phyloP scores from a whole-genome alignment of 495 filamentous ascomycete genomes.

The Oleoguttula mirabilis region DNA sequence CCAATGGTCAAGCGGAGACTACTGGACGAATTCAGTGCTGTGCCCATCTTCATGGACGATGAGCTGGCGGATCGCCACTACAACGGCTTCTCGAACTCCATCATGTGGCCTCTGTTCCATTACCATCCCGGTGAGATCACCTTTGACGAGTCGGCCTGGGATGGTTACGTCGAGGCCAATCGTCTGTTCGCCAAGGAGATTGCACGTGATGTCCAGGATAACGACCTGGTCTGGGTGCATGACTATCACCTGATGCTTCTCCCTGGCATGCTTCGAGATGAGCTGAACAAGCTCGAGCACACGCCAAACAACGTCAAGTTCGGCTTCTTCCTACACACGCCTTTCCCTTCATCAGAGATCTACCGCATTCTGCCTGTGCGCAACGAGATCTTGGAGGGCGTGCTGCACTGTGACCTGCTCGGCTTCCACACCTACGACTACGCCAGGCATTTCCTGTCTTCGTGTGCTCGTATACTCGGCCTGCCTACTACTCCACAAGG shows the following conservation, averaged over 20 bases:
- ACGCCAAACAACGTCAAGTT: conserved; percentile 62
- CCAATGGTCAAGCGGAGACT: conserved; percentile 30
- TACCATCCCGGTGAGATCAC: conserved; percentile 90
- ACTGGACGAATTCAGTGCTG: conserved; percentile 37
- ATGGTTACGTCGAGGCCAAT: conserved; percentile 78
- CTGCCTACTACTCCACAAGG: conserved; percentile 72
- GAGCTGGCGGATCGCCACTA: conserved; percentile 46
- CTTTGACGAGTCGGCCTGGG: conserved; percentile 79
- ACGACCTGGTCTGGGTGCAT: conserved; percentile 87
- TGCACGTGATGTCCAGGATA: conserved; percentile 56
- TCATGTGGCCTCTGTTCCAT: conserved; percentile 92
- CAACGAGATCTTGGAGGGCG: conserved; percentile 64
- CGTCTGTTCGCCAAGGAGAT: conserved; percentile 71
- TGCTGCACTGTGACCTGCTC: conserved; percentile 74
- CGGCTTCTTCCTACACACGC: conserved; percentile 90
- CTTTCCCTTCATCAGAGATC: conserved; percentile 86
- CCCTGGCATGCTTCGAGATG: conserved; percentile 71
- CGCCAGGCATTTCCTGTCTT: conserved; percentile 75
- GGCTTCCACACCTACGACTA: conserved; percentile 97
- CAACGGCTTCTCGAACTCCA: conserved; percentile 63
- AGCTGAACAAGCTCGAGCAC: conserved; percentile 47
- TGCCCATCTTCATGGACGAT: conserved; percentile 43
- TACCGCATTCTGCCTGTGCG: conserved; percentile 82
- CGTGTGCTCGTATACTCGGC: conserved; percentile 69
- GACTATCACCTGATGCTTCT: conserved; percentile 95